Base-by-base conservation (phyloP, 2,329 filamentous ascomycete genomes). In the Colletotrichum echinochloae region DNA sequence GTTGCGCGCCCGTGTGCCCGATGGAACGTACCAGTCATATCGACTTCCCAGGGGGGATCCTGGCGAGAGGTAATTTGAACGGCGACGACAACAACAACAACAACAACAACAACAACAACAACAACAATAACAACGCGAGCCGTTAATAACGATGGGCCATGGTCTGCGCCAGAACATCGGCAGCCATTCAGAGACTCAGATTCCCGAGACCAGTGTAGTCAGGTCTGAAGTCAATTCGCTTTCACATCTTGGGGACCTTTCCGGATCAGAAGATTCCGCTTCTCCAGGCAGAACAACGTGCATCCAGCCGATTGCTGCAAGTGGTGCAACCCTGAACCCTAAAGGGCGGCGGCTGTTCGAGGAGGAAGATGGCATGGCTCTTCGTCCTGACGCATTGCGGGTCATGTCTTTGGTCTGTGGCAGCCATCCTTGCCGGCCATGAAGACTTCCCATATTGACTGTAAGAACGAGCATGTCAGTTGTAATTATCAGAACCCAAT, bases 11-110 rank as follows among this genome's bases (percentile, higher is more conserved):
- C 51, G 51, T 60, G 16, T 57, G 49, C 44, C 67, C 56, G 67
- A 70, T 70, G 67, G 63, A 70, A 70, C 67, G 67, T n/a, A n/a
- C n/a, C n/a, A n/a, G n/a, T 70, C n/a, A 66, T 49, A 66, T 66
- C 37, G 23, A n/a, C 26, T 65, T n/a, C 26, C 5, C 49, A 30
- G 52, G 23, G 26, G 35, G 44, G 26, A 18, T n/a, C 16, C 41
- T 44, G 41, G 18, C 18, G 23, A 23, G 44, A 20, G 18, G n/a
- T 28, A 35, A 5, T 56, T 56, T 56, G 52, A 11, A 35, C 28
- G 33, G 37, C n/a, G n/a, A n/a, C n/a, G n/a, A n/a, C n/a, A n/a
- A n/a, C n/a, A n/a, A n/a, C n/a, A n/a, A n/a, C n/a, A n/a, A n/a
- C n/a, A n/a, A n/a, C n/a, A n/a, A n/a, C n/a, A n/a, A n/a, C n/a